Evolutionary conservation across 2,329 filamentous ascomycete species (phyloP).

Genomic region (Microcyclospora pomicola): DNA sequence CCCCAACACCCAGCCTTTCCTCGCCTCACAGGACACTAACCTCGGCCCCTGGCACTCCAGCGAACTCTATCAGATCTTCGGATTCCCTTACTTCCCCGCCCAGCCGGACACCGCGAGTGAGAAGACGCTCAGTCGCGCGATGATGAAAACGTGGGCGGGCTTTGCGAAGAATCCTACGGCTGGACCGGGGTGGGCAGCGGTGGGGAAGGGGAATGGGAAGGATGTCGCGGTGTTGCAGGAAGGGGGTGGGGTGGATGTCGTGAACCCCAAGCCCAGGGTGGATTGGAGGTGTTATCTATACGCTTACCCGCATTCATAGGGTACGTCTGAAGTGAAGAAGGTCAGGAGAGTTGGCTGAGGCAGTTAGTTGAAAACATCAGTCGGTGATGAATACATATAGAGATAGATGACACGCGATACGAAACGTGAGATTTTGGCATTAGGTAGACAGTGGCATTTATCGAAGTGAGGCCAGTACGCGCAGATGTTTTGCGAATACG

Average conservation of each 20-base stretch:
- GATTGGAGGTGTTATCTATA: constrained; percentile 8
- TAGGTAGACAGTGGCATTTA: too few relatives aligned
- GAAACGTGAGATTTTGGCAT: too few relatives aligned
- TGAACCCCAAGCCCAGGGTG: too few relatives aligned
- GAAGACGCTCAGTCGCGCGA: constrained; percentile 17
- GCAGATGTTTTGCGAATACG: too few relatives aligned
- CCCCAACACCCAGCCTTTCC: constrained; percentile 18
- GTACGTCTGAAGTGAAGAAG: too few relatives aligned
- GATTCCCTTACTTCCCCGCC: constrained; percentile 18
- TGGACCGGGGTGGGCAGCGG: constrained; percentile 25
- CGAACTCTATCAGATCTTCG: constrained; percentile 25
- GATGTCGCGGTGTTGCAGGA: constrained; percentile 11
- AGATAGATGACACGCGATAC: too few relatives aligned
- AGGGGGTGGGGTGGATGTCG: constrained; percentile 8
- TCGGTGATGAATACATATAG: too few relatives aligned
- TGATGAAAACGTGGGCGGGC: constrained; percentile 22
- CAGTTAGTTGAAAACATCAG: too few relatives aligned
- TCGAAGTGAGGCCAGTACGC: too few relatives aligned
- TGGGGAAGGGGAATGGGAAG: constrained; percentile 10
- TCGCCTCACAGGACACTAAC: constrained; percentile 2
- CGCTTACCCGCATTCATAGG: neutral
- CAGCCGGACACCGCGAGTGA: constrained; percentile 19
- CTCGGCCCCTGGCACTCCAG: constrained; percentile 23
- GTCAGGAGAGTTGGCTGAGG: too few relatives aligned
- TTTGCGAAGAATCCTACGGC: constrained; percentile 25